phyloP scores from a whole-genome alignment of 176 grass and related monocot genomes.

The Oryza coarctata region DNA sequence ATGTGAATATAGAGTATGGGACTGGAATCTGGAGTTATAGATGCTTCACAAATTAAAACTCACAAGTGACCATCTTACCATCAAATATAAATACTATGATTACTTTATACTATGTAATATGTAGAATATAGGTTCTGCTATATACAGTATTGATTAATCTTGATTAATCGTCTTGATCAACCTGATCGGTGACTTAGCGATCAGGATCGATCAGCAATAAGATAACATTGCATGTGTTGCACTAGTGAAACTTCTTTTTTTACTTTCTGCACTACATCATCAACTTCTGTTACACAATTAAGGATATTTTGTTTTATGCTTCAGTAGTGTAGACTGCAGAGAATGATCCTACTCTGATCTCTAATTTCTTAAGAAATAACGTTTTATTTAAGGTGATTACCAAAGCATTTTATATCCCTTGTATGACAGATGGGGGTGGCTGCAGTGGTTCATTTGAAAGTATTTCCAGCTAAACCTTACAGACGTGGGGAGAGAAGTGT shows the following conservation, averaged over 20 bases:
- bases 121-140: too few relatives aligned
- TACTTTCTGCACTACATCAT: conserved; percentile 2
- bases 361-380: background rate
- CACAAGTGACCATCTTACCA: too few relatives aligned
- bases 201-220: too few relatives aligned
- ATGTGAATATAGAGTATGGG: too few relatives aligned
- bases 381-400: conserved; percentile 17
- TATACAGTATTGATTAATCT: too few relatives aligned
- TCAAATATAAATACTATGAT: too few relatives aligned
- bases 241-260: background rate
- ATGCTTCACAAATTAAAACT: too few relatives aligned
- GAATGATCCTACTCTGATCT: background rate
- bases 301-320: conserved; percentile 15
- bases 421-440: conserved; percentile 87
- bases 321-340: conserved; percentile 3
- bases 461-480: conserved; percentile 90
- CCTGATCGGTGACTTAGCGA: too few relatives aligned
- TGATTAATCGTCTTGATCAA: too few relatives aligned
- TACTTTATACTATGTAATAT: too few relatives aligned
- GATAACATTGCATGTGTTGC: background rate
- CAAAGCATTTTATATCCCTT: conserved; percentile 15
- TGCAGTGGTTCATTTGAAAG: conserved; percentile 87
- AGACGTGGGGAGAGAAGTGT: conserved; percentile 71
- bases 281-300: background rate
- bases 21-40: too few relatives aligned